Base-by-base conservation (phyloP, 2,329 filamentous ascomycete genomes). In the Exophiala xenobiotica region DNA sequence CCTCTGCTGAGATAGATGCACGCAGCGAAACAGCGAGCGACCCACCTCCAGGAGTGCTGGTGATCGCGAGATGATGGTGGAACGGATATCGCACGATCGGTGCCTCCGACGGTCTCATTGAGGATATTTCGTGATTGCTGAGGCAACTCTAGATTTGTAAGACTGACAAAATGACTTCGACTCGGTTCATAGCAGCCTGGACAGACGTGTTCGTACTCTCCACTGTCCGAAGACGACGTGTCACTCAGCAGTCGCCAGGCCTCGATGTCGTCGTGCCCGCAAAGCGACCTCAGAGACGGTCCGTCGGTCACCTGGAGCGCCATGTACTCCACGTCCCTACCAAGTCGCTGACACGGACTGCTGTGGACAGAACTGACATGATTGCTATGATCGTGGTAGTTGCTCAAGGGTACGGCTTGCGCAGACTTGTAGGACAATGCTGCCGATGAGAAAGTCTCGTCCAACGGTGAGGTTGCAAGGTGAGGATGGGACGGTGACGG, bases 21-120 rank as follows among this genome's bases (percentile, higher is more conserved):
- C 24, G 60, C 57, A 2, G 57, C 53, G 44, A 62, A 62, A 51
- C 59, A 62, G 18, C 57, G 60, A 9, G 59, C 58, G 24, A 61
- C 57, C 60, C 60, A 62, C 39, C 47, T 51, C 57, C 54, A 61
- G 11, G 59, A 58, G 35, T 59, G 54, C 22, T 62, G 51, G 23
- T 60, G 57, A 7, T 45, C 54, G 9, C 54, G 58, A n/a, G 60
- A 56, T 19, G 57, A 58, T 2, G 57, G 45, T 8, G 60, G 58
- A 8, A 62, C 37, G 20, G 57, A 51, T 3, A 60, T 41, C 8
- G 53, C 53, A 22, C 44, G 47, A n/a, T 48, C 27, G 18, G 44
- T 9, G 39, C 41, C 19, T 12, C 49, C 43, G 18, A 40, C 19
- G 6, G 39, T 38, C n/a, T 40, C 49, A 22, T 60, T 60, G 18